phyloP scores from a whole-genome alignment of 495 filamentous ascomycete species.

The Penicillium waksmanii region DNA sequence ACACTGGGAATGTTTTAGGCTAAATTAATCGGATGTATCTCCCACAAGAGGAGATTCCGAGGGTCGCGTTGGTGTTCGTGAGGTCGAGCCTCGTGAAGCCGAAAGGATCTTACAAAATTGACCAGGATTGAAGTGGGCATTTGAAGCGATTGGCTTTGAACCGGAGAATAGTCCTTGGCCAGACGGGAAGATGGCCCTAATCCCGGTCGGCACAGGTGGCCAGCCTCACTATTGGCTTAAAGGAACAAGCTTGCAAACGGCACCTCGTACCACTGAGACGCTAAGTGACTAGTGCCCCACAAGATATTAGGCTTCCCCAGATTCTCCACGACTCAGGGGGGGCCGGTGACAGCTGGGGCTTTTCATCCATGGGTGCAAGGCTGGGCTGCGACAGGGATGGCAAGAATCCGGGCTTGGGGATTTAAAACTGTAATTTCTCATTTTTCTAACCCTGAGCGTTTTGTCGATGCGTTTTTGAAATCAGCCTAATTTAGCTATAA shows the following conservation, averaged over 20 bases:
- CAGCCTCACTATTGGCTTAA: not conserved
- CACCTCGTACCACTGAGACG: not conserved
- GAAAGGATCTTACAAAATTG: not conserved
- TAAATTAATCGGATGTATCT: not conserved
- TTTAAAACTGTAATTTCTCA: not conserved
- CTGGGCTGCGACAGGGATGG: not conserved
- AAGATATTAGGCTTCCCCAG: not conserved
- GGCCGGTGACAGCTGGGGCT: not conserved
- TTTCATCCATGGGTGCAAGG: not conserved
- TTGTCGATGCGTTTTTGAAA: not conserved
- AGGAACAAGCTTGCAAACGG: not conserved
- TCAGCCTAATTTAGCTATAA: not conserved
- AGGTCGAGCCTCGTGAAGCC: not conserved
- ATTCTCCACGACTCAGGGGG: constrained; percentile 3
- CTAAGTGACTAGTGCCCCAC: constrained; percentile 1
- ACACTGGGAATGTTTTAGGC: not conserved
- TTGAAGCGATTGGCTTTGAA: constrained; percentile 3
- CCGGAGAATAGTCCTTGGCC: not conserved
- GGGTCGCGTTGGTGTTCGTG: not conserved
- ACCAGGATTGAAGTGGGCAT: not conserved
- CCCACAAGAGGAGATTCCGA: not conserved
- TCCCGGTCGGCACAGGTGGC: not conserved
- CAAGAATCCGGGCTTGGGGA: not conserved
- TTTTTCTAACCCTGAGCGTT: not conserved
- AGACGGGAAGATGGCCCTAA: not conserved